phyloP scores from a whole-genome alignment of 2,329 filamentous ascomycete genomes.

The Xylariaceae sp. region DNA sequence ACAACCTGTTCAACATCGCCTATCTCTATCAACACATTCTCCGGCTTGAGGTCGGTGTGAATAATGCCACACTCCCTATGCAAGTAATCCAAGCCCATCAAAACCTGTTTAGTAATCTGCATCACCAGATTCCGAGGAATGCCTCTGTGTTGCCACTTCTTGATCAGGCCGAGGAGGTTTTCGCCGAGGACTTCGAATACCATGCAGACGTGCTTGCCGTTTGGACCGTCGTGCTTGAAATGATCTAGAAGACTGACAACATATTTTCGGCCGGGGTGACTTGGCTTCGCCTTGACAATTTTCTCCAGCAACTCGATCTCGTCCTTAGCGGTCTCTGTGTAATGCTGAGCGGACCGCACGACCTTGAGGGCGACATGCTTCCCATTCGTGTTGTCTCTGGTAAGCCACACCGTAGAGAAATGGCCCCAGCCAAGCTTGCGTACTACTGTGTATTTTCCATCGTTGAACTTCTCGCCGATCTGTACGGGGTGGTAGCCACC shows the following conservation, averaged over 20 bases:
- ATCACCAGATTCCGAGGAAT: conserved; percentile 96
- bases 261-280: conserved; percentile 90
- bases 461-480: conserved; percentile 95
- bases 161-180: conserved; percentile 92
- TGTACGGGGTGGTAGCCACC: conserved; percentile 95
- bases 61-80: conserved; percentile 99
- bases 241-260: conserved; percentile 95
- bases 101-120: conserved; percentile 97
- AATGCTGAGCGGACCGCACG: conserved; percentile 94
- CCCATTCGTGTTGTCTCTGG: conserved; percentile 77
- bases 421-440: conserved; percentile 98
- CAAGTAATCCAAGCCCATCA: conserved; percentile 91
- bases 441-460: conserved; percentile 93
- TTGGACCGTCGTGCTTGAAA: conserved; percentile 95
- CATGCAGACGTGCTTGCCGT: conserved; percentile 97
- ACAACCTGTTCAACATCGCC: conserved; percentile 99
- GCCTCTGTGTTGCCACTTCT: conserved; percentile 96
- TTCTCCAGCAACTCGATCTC: conserved; percentile 98
- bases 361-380: conserved; percentile 98
- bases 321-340: conserved; percentile 97
- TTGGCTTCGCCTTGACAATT: conserved; percentile 91
- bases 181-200: conserved; percentile 97
- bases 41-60: conserved; percentile 94
- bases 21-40: conserved; percentile 98
- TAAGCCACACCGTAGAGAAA: conserved; percentile 93